Conservation (phyloP, 805 yeast species). For the Suhomyces prunicola region DNA sequence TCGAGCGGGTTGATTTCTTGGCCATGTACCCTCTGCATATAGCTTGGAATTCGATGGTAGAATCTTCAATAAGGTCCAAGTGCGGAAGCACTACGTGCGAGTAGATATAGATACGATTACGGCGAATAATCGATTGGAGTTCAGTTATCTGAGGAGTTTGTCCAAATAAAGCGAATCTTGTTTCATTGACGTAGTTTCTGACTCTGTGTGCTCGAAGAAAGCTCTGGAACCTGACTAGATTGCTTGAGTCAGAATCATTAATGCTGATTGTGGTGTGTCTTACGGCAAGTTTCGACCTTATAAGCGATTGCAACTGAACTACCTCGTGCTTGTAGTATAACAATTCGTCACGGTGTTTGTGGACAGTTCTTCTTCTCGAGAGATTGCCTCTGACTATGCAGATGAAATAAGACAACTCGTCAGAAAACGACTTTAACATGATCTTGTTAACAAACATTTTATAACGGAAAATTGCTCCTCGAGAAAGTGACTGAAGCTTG, state of each 20-base stretch:
- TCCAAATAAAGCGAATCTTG: constrained; percentile 6
- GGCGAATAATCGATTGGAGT: constrained; percentile 39
- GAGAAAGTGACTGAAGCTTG: constrained; percentile 62
- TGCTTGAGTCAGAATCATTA: constrained; percentile 12
- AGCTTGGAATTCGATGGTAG: constrained; percentile 29
- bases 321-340: constrained; percentile 27
- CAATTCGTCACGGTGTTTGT: constrained; percentile 34
- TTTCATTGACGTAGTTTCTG: constrained; percentile 20
- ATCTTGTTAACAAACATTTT: constrained; percentile 59
- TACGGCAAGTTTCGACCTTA: constrained; percentile 25
- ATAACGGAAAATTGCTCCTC: constrained; percentile 69
- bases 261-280: constrained; percentile 6
- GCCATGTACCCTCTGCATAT: constrained; percentile 24
- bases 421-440: constrained; percentile 55
- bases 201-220: constrained; percentile 37
- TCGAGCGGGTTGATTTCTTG: constrained; percentile 7
- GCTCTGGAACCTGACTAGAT: constrained; percentile 38
- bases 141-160: constrained; percentile 18
- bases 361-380: constrained; percentile 28
- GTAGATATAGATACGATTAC: constrained; percentile 17
- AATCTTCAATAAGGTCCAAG: constrained; percentile 18
- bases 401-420: constrained; percentile 48
- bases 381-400: constrained; percentile 50
- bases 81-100: constrained; percentile 22
- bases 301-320: constrained; percentile 38